A percentile compares a stretch with the other conserved stretches of the same genome.
phyloP scores from a whole-genome alignment of 306 rosid species.

The Senna siamea region DNA sequence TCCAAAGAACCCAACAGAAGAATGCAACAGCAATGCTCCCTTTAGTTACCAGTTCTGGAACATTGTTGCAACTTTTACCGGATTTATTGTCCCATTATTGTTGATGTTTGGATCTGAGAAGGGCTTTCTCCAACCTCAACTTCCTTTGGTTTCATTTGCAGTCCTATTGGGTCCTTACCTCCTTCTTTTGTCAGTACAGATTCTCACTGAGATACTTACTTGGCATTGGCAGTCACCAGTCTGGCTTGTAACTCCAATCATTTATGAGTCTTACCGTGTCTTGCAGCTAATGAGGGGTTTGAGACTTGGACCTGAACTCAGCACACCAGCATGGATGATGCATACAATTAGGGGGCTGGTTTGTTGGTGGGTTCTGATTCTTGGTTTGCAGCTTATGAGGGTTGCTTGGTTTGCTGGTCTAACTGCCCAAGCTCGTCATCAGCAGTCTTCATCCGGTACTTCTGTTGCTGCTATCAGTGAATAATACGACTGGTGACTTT shows the following conservation, averaged over 20 bases:
- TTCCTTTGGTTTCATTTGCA: constrained; percentile 64
- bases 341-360: constrained; percentile 79
- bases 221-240: constrained; percentile 98
- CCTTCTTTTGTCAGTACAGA: constrained; percentile 75
- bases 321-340: constrained; percentile 80
- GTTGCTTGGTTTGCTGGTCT: constrained; percentile 96
- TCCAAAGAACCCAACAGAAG: constrained; percentile 54
- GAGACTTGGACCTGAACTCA: constrained; percentile 78
- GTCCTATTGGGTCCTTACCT: constrained; percentile 81
- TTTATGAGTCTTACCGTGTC: constrained; percentile 79
- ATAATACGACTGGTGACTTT: constrained; percentile 3
- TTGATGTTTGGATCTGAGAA: constrained; percentile 67
- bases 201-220: constrained; percentile 80
- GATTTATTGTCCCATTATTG: constrained; percentile 64
- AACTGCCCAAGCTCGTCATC: constrained; percentile 46
- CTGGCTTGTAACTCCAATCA: constrained; percentile 91
- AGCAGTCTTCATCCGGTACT: constrained; percentile 40
- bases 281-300: constrained; percentile 95
- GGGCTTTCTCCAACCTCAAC: constrained; percentile 73
- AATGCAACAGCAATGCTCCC: constrained; percentile 76
- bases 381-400: constrained; percentile 93
- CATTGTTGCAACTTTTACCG: constrained; percentile 66
- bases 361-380: constrained; percentile 92
- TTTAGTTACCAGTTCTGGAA: constrained; percentile 92
- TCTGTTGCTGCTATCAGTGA: constrained; percentile 34